These are phyloP conservation scores for Mayamaea pseudoterrestris DNA, from an alignment of 108 stramenopile species.

Conservation along the genomic window DNA sequence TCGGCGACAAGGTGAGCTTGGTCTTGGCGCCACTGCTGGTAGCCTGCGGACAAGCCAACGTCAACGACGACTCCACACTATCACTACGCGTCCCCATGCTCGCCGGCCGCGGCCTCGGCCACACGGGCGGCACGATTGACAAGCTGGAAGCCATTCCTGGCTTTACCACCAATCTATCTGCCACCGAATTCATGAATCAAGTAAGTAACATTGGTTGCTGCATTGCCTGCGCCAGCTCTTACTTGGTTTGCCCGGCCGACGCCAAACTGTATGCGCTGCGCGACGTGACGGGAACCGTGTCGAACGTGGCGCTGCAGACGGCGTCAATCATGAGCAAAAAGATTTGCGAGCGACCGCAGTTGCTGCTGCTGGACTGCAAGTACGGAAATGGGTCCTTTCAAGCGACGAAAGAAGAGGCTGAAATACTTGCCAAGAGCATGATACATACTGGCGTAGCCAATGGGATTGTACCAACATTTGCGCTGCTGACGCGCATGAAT, in stretches of 20 bases:
- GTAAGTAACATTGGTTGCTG: constrained; percentile 38
- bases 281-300: constrained; percentile 73
- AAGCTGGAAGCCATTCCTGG: constrained; percentile 77
- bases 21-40: constrained; percentile 71
- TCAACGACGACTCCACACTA: too few relatives aligned
- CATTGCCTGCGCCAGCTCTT: constrained; percentile 42
- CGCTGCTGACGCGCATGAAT: constrained; percentile 75
- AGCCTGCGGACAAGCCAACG: constrained; percentile 22
- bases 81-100: constrained; percentile 68
- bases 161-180: constrained; percentile 24
- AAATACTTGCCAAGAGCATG: constrained; percentile 47
- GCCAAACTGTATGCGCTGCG: constrained; percentile 71
- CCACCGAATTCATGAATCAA: constrained; percentile 34
- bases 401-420: constrained; percentile 34
- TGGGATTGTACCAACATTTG: constrained; percentile 51
- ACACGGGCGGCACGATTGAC: constrained; percentile 83
- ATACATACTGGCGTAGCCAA: constrained; percentile 58
- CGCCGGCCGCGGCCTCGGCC: constrained; percentile 73
- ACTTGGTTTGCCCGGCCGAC: constrained; percentile 64
- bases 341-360: constrained; percentile 69
- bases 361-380: constrained; percentile 72
- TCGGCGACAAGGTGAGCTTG: constrained; percentile 73
- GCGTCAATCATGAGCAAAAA: constrained; percentile 76
- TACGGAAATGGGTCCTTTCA: constrained; percentile 63
- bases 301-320: constrained; percentile 56